Percentiles rank a stretch among this genome's conserved stretches.
Evolutionary conservation across 371 early-diverging fungal genomes (phyloP).

Genomic region (Zychaea mexicana): DNA sequence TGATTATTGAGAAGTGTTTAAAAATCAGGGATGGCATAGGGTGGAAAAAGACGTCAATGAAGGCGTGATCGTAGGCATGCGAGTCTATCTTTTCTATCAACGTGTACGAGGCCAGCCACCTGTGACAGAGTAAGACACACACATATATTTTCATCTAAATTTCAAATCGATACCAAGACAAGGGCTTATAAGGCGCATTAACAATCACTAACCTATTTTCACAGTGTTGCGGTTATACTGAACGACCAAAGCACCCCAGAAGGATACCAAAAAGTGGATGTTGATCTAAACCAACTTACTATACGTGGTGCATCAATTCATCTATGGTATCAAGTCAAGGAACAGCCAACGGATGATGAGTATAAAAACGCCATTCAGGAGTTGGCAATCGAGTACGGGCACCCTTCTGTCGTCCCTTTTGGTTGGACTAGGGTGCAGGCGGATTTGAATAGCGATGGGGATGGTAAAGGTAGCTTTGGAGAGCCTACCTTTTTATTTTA

Average conservation of each 20-base stretch:
- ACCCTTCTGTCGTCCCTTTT: conserved; percentile 24
- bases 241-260: conserved; percentile 42
- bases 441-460: conserved; percentile 32
- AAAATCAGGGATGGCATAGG: conserved; percentile 34
- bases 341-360: conserved; percentile 20
- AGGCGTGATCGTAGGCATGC: conserved; percentile 48
- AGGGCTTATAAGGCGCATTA: neutral
- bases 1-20: neutral
- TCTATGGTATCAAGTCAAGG: conserved; percentile 31
- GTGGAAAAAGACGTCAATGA: conserved; percentile 36
- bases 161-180: too few species aligned
- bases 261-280: conserved; percentile 38
- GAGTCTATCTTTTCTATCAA: conserved; percentile 45
- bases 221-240: conserved; percentile 30
- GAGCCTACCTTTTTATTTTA: conserved; percentile 36
- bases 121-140: conserved; percentile 36
- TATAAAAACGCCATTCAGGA: conserved; percentile 24
- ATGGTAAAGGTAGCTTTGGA: conserved; percentile 32
- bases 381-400: conserved; percentile 39
- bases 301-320: conserved; percentile 41
- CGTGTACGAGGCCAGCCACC: conserved; percentile 21
- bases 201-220: neutral
- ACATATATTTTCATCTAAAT: too few species aligned
- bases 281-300: conserved; percentile 32
- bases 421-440: conserved; percentile 37